Evolutionary conservation across 495 filamentous ascomycete genomes (phyloP), one percentile per base, ranked within the genome.

Genomic region (Penicillium psychrofluorescens): DNA sequence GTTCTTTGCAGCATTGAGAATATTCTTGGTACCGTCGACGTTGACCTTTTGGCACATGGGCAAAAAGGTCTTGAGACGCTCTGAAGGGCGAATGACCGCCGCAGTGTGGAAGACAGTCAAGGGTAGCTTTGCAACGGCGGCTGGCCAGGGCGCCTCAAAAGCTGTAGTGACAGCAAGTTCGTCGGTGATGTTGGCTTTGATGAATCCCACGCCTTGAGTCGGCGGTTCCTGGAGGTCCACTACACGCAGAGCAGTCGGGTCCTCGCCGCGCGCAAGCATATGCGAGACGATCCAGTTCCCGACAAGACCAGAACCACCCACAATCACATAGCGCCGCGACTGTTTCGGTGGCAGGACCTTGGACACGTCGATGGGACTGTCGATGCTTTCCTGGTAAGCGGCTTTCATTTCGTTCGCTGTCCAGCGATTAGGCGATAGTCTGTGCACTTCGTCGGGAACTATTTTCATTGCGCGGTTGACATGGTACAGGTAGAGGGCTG

Each of bases 51-150:
- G 61, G 44, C 70, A 52, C 14, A 63, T 62, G 6, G 67, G 63
- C 39, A 79, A 74, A 28, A 72, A 63, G 10, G 55, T 45, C 35
- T 56, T 46, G 43, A 63, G 62, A 11, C 78, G 76, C 31, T 80
- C 77, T 7, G 59, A 62, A 0, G 72, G 59, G 6, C 68, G 56
- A 38, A 82, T 77, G 6, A 65, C 51, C 0, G 76, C 77, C 11
- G 77, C 77, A 1, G 73, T 80, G 56, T 81, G 78, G 51, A 73
- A 80, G 16, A 80, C 76, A 9, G 77, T 79, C 14, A 81, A 51
- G 12, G 77, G 72, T 3, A 70, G 59, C 4, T 61, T 41, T 29
- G 71, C 58, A 4, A 75, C 70, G 1, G 58, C 52, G 7, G 46
- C 42, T 2, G 69, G 57, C 77, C 78, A 81, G 27, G 70, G 68